Percentiles rank a stretch among this genome's conserved stretches.
phyloP scores from a whole-genome alignment of 2,329 filamentous ascomycete genomes.

The Lachnellula occidentalis region DNA sequence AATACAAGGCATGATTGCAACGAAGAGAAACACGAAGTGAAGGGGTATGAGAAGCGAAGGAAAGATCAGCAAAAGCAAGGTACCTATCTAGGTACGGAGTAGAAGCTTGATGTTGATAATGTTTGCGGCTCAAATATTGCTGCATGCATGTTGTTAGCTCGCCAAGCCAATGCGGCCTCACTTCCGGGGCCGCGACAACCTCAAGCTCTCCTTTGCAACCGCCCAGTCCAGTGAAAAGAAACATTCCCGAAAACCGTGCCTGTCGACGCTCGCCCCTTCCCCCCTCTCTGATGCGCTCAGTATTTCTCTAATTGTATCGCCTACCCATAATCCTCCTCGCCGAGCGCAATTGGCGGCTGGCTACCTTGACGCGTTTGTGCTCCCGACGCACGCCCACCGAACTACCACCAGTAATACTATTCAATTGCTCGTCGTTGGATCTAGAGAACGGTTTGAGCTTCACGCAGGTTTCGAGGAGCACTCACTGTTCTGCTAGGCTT shows the following conservation, averaged over 20 bases:
- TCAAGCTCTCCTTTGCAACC: neutral
- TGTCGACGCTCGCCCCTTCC: neutral
- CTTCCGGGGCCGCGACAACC: neutral
- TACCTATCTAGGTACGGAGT: no score
- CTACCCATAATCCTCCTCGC: neutral
- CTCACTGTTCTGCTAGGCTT: no score
- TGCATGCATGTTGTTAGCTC: neutral
- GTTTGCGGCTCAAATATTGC: no score
- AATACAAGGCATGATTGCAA: neutral
- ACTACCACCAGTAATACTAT: neutral
- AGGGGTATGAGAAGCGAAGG: no score
- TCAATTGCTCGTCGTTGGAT: constrained; percentile 6
- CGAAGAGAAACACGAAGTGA: no score
- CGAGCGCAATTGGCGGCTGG: neutral
- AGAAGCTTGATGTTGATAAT: no score
- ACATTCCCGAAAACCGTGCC: no score
- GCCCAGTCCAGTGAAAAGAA: neutral
- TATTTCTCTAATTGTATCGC: neutral
- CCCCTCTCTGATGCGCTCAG: neutral
- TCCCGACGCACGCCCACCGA: neutral
- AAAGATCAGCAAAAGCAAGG: no score
- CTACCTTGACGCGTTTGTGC: neutral
- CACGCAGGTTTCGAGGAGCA: neutral
- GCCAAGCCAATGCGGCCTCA: neutral
- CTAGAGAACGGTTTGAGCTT: constrained; percentile 7